Evolutionary conservation across 1,284 basidiomycete species (phyloP).

Genomic region (Erythrobasidium hasegawianum): DNA sequence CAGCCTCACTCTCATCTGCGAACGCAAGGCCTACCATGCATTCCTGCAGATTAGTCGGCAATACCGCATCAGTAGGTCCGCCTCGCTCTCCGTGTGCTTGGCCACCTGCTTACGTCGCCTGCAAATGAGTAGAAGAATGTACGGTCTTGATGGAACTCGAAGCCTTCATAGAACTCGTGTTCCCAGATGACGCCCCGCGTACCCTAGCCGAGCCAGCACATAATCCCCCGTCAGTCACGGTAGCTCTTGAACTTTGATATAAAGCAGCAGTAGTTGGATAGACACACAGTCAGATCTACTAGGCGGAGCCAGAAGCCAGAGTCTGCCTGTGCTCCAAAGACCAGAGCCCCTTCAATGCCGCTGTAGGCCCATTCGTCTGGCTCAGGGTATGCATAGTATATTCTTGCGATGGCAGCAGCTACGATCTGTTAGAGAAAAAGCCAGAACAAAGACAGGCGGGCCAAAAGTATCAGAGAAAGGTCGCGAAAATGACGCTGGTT

Average conservation of each 20-base stretch:
- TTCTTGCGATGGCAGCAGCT: conserved; percentile 71
- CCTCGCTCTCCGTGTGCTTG: too few relatives aligned
- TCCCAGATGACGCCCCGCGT: conserved; percentile 89
- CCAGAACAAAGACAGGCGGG: too few relatives aligned
- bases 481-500: conserved; percentile 35
- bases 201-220: conserved; percentile 52
- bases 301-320: conserved; percentile 66
- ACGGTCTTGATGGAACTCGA: conserved; percentile 80
- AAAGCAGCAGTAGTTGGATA: neutral
- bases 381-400: conserved; percentile 76
- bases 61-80: neutral
- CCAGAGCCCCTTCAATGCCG: conserved; percentile 77
- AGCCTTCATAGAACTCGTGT: conserved; percentile 81
- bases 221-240: too few relatives aligned
- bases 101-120: conserved; percentile 68
- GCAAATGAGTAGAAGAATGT: conserved; percentile 91
- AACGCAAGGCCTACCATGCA: conserved; percentile 91
- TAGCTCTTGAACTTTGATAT: too few relatives aligned
- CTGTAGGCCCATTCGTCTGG: conserved; percentile 75
- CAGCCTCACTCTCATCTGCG: conserved; percentile 80
- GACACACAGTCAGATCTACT: conserved; percentile 64
- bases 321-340: conserved; percentile 63
- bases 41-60: conserved; percentile 53
- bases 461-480: neutral
- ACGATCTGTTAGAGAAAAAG: conserved; percentile 61